Percentiles rank a stretch among this genome's conserved stretches.
phyloP scores from a whole-genome alignment of 2,329 filamentous ascomycete species.

The Botryotinia globosa region DNA sequence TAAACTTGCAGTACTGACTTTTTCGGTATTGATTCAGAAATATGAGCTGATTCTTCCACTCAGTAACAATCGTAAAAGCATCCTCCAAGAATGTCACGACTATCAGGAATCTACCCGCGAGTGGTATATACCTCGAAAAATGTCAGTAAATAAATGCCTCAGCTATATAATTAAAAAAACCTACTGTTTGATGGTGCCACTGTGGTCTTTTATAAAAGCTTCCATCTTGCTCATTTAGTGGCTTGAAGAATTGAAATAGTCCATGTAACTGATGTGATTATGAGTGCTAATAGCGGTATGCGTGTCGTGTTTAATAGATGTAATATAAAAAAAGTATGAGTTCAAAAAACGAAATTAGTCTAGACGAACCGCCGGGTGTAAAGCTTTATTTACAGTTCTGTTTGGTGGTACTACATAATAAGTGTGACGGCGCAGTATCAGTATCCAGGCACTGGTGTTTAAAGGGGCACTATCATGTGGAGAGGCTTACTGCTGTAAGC shows the following conservation, averaged over 20 bases:
- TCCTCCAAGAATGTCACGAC: constrained; percentile 98
- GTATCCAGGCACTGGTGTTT: background rate
- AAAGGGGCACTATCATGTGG: background rate
- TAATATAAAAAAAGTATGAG: background rate
- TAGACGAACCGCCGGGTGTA: background rate
- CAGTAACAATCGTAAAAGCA: constrained; percentile 90
- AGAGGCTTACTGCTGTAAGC: background rate
- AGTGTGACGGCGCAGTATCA: background rate
- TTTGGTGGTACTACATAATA: background rate
- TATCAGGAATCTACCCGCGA: constrained; percentile 94
- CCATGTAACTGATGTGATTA: background rate
- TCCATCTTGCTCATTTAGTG: background rate
- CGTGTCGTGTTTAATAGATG: background rate
- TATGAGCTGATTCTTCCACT: constrained; percentile 92
- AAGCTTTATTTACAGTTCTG: background rate
- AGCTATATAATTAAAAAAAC: background rate
- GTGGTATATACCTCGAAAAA: constrained; percentile 73
- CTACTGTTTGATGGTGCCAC: background rate
- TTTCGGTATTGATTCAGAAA: constrained; percentile 90
- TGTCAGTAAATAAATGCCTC: constrained; percentile 24
- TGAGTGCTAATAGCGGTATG: background rate
- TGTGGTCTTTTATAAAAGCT: background rate
- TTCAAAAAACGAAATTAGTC: background rate
- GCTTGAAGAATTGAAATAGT: background rate
- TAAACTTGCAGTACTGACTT: constrained; percentile 56